A percentile compares a stretch with the other conserved stretches of the same genome.
Conservation (phyloP, 805 yeast genomes). For the Kuraishia piskuri region DNA sequence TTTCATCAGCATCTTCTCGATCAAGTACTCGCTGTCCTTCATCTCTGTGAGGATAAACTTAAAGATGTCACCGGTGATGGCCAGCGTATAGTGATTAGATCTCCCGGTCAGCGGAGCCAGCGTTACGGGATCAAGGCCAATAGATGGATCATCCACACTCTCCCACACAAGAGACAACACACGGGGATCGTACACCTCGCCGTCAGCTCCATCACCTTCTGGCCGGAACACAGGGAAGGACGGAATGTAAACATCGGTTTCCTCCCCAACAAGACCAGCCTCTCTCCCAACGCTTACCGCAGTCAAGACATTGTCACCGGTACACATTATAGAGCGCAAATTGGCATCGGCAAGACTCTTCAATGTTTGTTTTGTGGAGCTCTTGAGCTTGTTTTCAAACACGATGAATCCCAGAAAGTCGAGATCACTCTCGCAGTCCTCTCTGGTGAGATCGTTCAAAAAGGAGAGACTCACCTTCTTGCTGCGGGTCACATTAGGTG, state of each 20-base stretch:
- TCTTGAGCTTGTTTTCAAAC: constrained; percentile 85
- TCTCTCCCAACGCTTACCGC: constrained; percentile 91
- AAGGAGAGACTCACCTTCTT: constrained; percentile 34
- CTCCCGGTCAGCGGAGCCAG: constrained; percentile 35
- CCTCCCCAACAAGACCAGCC: constrained; percentile 52
- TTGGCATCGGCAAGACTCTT: constrained; percentile 53
- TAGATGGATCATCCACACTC: constrained; percentile 51
- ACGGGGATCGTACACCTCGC: constrained; percentile 31
- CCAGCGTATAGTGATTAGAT: constrained; percentile 47
- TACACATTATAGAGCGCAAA: constrained; percentile 88
- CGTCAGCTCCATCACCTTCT: constrained; percentile 12
- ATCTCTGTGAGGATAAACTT: constrained; percentile 59
- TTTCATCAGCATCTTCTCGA: constrained; percentile 54
- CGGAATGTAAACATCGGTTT: constrained; percentile 53
- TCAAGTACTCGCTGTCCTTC: constrained; percentile 27
- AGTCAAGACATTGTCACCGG: constrained; percentile 93
- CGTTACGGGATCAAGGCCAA: constrained; percentile 55
- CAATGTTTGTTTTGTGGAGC: constrained; percentile 55
- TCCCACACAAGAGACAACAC: constrained; percentile 45
- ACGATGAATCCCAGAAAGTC: constrained; percentile 81
- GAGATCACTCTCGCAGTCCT: constrained; percentile 58
- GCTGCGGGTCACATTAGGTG: constrained; percentile 21
- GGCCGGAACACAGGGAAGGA: constrained; percentile 24
- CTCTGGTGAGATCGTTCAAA: constrained; percentile 46
- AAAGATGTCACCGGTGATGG: constrained; percentile 90